These are phyloP conservation scores for Vaccinium vitisidaea DNA, from an alignment of 148 eudicot genomes.

Conservation along the genomic window DNA sequence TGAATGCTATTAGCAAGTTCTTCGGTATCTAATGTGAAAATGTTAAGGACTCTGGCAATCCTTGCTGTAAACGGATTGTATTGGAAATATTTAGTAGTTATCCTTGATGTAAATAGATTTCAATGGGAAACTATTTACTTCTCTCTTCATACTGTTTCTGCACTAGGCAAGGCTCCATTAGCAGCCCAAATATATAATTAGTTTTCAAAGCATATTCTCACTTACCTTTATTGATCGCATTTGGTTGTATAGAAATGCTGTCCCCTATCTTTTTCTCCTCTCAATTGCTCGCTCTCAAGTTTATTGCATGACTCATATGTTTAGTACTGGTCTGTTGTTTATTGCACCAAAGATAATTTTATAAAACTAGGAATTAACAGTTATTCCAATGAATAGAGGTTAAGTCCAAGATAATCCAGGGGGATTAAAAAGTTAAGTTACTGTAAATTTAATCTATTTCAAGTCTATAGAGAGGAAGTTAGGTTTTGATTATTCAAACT, in stretches of 20 bases:
- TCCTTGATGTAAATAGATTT: neutral
- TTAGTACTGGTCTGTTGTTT: neutral
- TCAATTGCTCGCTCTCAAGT: neutral
- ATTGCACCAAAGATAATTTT: neutral
- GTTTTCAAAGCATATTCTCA: neutral
- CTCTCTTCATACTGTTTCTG: neutral
- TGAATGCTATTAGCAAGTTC: neutral
- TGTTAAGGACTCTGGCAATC: neutral
- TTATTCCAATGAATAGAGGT: neutral
- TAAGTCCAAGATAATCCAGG: neutral
- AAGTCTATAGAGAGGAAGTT: neutral
- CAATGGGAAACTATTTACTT: neutral
- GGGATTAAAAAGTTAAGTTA: neutral
- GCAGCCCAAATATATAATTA: neutral
- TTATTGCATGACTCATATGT: neutral
- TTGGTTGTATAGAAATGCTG: neutral
- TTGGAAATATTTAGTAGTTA: neutral
- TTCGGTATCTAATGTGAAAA: too few species aligned
- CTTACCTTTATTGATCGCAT: neutral
- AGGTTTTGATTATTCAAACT: too few species aligned
- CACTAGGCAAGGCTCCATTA: neutral
- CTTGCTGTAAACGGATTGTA: neutral
- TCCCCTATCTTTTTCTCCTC: neutral
- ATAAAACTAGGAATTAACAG: neutral
- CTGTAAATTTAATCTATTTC: neutral